phyloP scores from a whole-genome alignment of 495 filamentous ascomycete genomes.

The Podospora pseudocomata region DNA sequence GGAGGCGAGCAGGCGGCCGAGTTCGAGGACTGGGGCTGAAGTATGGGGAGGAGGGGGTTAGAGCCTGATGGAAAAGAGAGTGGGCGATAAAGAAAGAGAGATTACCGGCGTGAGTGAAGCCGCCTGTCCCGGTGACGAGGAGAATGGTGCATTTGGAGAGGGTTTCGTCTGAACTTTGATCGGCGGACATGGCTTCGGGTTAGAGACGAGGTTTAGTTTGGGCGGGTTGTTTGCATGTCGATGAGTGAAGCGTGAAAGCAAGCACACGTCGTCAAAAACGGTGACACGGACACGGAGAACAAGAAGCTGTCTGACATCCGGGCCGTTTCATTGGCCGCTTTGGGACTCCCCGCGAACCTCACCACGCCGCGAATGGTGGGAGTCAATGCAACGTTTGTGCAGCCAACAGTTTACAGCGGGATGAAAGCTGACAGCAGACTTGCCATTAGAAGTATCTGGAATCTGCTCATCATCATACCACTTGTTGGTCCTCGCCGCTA shows the following conservation, averaged over 20 bases:
- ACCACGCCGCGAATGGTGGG: neutral
- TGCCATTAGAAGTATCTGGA: neutral
- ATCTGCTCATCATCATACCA: neutral
- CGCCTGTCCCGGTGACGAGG: neutral
- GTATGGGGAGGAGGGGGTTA: neutral
- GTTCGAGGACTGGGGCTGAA: conserved; percentile 36
- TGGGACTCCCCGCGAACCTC: neutral
- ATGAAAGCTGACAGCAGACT: neutral
- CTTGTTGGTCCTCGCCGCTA: neutral
- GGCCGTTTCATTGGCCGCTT: neutral
- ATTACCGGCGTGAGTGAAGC: conserved; percentile 4
- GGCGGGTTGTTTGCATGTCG: neutral
- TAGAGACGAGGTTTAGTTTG: neutral
- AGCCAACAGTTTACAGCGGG: neutral
- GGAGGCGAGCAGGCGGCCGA: conserved; percentile 33
- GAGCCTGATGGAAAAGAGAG: neutral
- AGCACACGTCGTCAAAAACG: neutral
- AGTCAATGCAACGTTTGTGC: neutral
- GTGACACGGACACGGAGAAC: neutral
- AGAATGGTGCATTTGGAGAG: conserved; percentile 6
- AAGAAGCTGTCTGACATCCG: neutral
- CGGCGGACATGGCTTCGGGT: neutral
- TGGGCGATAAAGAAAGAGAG: neutral
- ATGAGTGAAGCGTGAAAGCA: neutral
- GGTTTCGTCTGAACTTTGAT: neutral